A percentile compares a stretch with the other conserved stretches of the same genome.
These are phyloP conservation scores for Hypomontagnella monticulosa DNA, from an alignment of 495 filamentous ascomycete species.

Conservation along the genomic window DNA sequence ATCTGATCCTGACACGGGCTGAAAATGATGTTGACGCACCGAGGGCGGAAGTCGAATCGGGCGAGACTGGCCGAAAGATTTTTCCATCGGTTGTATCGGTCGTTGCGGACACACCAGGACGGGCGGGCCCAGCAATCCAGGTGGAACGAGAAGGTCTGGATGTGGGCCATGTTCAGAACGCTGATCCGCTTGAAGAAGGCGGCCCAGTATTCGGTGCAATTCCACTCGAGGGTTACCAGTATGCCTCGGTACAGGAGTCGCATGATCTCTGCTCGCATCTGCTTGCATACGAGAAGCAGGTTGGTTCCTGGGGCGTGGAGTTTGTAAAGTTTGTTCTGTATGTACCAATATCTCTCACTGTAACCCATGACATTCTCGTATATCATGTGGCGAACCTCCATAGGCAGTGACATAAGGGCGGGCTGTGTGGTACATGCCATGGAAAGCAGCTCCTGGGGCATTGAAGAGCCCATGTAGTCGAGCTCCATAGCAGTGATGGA, in stretches of 20 bases:
- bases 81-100: no score
- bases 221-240: background rate
- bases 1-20: background rate
- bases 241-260: background rate
- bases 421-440: no score
- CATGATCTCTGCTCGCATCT: background rate
- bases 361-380: no score
- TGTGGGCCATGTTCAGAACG: background rate
- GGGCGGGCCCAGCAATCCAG: background rate
- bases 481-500: no score
- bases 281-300: no score
- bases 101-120: background rate
- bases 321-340: no score
- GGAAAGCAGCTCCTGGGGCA: no score
- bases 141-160: background rate
- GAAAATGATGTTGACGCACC: background rate
- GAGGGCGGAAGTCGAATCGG: background rate
- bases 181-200: background rate
- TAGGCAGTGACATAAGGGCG: no score
- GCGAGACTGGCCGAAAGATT: background rate
- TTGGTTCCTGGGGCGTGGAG: no score
- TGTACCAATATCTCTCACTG: no score
- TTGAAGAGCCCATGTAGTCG: no score
- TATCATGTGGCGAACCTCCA: no score
- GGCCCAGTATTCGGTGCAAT: background rate